Evolutionary conservation across 2,329 filamentous ascomycete species (phyloP).

Genomic region (Phyllosticta citriasiana): DNA sequence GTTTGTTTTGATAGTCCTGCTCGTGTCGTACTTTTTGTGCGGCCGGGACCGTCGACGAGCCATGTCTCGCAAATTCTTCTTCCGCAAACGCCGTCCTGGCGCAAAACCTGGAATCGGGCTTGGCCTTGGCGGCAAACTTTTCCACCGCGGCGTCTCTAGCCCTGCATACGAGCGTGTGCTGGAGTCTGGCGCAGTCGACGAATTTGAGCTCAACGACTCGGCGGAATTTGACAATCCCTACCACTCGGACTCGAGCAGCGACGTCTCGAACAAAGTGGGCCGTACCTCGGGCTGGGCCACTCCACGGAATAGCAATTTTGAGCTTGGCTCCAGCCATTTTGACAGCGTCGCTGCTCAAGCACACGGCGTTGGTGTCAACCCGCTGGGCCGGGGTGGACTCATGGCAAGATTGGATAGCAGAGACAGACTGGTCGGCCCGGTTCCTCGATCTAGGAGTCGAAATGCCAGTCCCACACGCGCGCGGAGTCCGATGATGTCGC

Average conservation of each 20-base stretch:
- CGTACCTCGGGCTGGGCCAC: constrained; percentile 58
- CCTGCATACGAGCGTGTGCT: constrained; percentile 69
- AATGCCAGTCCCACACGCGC: constrained; percentile 39
- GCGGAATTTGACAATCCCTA: constrained; percentile 43
- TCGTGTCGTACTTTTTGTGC: constrained; percentile 63
- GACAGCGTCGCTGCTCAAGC: constrained; percentile 20
- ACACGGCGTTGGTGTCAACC: constrained; percentile 21
- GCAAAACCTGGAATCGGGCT: constrained; percentile 9
- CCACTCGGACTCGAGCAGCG: constrained; percentile 33
- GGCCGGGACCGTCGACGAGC: constrained; percentile 62
- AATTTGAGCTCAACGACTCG: constrained; percentile 67
- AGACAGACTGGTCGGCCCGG: constrained; percentile 56
- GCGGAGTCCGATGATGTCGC: constrained; percentile 27
- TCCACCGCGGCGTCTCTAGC: constrained; percentile 43
- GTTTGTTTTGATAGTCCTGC: constrained; percentile 62
- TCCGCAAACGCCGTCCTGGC: constrained; percentile 25
- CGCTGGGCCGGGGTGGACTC: constrained; percentile 56
- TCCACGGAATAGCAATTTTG: constrained; percentile 40
- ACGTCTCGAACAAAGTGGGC: constrained; percentile 50
- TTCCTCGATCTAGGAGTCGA: constrained; percentile 43
- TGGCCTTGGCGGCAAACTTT: constrained; percentile 16
- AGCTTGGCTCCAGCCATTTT: constrained; percentile 16
- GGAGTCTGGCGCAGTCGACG: constrained; percentile 53
- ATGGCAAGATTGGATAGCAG: constrained; percentile 77
- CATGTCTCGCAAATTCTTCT: constrained; percentile 42